phyloP scores from a whole-genome alignment of 495 filamentous ascomycete species.

The Tricharina praecox region DNA sequence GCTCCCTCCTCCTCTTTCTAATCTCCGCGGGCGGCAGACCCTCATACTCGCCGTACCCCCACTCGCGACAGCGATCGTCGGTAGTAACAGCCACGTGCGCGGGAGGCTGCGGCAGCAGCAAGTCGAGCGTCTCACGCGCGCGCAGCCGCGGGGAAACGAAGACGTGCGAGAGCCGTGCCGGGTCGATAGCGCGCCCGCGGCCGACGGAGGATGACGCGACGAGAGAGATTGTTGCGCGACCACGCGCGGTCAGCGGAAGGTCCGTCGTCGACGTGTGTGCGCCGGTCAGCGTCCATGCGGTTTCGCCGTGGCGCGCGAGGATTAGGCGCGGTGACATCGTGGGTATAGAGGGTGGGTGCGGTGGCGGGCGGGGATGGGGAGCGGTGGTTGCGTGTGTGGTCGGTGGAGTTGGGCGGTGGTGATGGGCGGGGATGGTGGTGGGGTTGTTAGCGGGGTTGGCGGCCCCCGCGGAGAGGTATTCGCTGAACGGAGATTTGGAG shows the following conservation, averaged over 20 bases:
- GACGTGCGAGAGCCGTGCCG: conserved; percentile 60
- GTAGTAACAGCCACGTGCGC: conserved; percentile 40
- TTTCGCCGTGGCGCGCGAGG: conserved; percentile 85
- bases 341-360: too few species aligned
- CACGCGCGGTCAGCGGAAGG: conserved; percentile 68
- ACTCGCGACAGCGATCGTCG: conserved; percentile 69
- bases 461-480: too few species aligned
- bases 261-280: conserved; percentile 79
- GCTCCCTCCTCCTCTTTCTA: conserved; percentile 37
- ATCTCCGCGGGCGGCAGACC: conserved; percentile 68
- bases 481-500: too few species aligned
- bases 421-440: too few species aligned
- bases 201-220: conserved; percentile 75
- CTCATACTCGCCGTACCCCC: conserved; percentile 95
- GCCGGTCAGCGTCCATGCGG: conserved; percentile 90
- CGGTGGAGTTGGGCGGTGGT: too few species aligned
- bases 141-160: conserved; percentile 79
- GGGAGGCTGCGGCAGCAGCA: conserved; percentile 47
- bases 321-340: conserved; percentile 59
- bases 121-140: conserved; percentile 71
- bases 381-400: too few species aligned
- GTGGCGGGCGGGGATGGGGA: too few species aligned
- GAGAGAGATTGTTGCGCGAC: conserved; percentile 65
- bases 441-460: too few species aligned
- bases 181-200: conserved; percentile 69